Evolutionary conservation across 495 filamentous ascomycete species (phyloP).

Genomic region (Neurospora terricola): DNA sequence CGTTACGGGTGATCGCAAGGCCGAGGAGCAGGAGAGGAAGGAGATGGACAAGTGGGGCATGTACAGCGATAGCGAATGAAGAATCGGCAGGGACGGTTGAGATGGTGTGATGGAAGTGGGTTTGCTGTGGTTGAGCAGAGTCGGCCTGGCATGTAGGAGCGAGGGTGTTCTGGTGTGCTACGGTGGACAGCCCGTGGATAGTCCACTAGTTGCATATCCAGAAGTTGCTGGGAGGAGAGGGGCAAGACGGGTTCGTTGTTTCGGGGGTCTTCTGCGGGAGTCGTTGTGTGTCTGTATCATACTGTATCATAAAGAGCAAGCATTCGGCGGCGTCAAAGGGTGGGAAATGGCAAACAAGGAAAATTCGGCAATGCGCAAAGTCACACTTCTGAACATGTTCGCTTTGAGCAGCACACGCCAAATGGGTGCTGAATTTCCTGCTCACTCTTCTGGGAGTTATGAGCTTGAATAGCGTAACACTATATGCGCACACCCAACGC

Average conservation of each 20-base stretch:
- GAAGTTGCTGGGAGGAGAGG: not conserved
- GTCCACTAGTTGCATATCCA: not conserved
- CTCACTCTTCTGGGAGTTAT: not conserved
- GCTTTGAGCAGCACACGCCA: not conserved
- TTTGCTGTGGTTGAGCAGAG: not conserved
- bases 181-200: not conserved
- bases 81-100: slow-evolving; percentile 4
- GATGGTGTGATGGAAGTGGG: not conserved
- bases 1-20: slow-evolving; percentile 48
- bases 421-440: not conserved
- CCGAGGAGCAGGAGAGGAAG: slow-evolving; percentile 32
- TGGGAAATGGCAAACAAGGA: not conserved
- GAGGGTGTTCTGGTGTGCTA: not conserved
- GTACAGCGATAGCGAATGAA: slow-evolving; percentile 4
- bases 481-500: not conserved
- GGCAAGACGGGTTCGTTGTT: not conserved
- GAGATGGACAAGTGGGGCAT: slow-evolving; percentile 39
- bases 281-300: not conserved
- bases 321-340: not conserved
- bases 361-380: not conserved
- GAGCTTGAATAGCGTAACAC: not conserved
- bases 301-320: not conserved
- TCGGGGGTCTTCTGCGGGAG: not conserved
- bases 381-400: not conserved
- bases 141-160: not conserved